Conservation (phyloP, 441 rosid genomes). For the Syzygium malaccense region DNA sequence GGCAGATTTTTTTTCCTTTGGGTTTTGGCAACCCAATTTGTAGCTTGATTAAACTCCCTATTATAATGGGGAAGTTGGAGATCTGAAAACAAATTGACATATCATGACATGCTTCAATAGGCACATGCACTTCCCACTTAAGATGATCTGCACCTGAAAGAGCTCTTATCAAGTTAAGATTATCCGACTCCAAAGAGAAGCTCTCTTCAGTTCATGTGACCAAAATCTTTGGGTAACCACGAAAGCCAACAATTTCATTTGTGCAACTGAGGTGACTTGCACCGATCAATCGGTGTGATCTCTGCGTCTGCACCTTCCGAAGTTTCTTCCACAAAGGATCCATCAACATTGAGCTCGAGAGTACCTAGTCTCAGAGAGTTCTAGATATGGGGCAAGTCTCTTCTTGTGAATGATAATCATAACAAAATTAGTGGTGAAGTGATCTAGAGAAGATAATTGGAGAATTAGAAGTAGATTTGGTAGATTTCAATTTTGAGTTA, state of each 20-base stretch:
- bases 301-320: not conserved
- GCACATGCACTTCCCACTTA: not conserved
- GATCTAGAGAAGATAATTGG: not conserved
- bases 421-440: not conserved
- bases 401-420: not conserved
- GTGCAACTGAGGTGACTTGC: not conserved
- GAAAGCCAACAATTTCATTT: not conserved
- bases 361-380: not conserved
- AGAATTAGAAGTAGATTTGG: not conserved
- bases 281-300: not conserved
- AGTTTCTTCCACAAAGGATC: not conserved
- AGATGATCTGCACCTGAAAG: not conserved
- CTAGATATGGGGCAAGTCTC: not conserved
- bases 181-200: not conserved
- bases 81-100: not conserved
- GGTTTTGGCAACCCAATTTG: not conserved
- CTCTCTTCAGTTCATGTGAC: not conserved
- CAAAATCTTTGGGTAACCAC: not conserved
- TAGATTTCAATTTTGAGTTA: not conserved
- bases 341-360: not conserved
- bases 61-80: not conserved
- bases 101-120: not conserved
- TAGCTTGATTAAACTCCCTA: not conserved
- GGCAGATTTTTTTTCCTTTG: not conserved
- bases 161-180: not conserved